Base-by-base conservation (phyloP, 352 stramenopile genomes). In the Phytophthora aleatoria region DNA sequence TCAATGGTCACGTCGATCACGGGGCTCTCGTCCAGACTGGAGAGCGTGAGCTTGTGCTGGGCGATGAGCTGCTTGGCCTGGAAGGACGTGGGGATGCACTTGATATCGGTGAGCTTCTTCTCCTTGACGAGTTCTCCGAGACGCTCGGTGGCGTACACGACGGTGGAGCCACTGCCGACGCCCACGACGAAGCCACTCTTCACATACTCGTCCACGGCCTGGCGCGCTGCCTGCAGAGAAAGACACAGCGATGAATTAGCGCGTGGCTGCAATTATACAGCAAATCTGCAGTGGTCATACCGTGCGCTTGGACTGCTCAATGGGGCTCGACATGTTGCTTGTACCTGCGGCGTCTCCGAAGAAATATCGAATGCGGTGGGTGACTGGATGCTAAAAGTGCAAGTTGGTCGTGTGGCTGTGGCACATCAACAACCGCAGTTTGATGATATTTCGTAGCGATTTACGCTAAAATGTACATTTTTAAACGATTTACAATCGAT, bases 1-100 rank as follows among this genome's bases (percentile, higher is more conserved):
- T 99, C 97, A 71, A 99, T 99, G 35, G 97, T 97, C 62, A 99
- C 96, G 82, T 99, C 97, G 45, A 99, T 95, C 63, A 94, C 83
- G 30, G 87, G 83, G 53, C 82, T 69, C 57, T 90, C 81, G 62
- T 94, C 87, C 57, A 96, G 74, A 69, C 88, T 93, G 24, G 81
- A 91, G 50, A 96, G 72, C 55, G 72, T 77, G 38, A 97, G 83
- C 47, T 84, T 80, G 63, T 94, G 64, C 68, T 96, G 71, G 54
- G 75, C 63, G 53, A 97, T 92, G 55, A 96, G 89, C 79, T 99
- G 95, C 66, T 98, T 98, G 52, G 97, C 98, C 62, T 98, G 95
- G 61, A 99, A 97, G 15, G 95, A 99, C 31, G 97, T 99, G 38
- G 97, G 97, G 71, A 99, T 99, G 72, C 92, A 98, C 53, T 98